Evolutionary conservation across 2,329 filamentous ascomycete genomes (phyloP), one percentile per base, ranked within the genome.

Genomic region (Arthrinium phaeospermum): DNA sequence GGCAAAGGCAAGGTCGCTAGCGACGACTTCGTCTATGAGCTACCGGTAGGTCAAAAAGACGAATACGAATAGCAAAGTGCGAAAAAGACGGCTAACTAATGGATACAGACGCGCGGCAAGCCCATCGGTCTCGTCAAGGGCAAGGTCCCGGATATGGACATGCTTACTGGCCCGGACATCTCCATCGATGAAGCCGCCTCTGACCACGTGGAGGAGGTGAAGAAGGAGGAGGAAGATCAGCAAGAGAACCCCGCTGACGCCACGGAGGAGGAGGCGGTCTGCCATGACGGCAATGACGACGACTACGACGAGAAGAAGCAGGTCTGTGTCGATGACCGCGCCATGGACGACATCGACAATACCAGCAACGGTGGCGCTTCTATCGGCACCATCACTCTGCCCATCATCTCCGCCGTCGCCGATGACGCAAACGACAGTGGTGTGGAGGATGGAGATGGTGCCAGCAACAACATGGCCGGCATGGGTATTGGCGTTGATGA

Each of bases 101-200:
- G 3, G 5, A 13, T 22, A 12, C 16, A 70, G 74, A 49, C 46
- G n/a, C 46, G 75, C 0, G 80, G 80, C 67, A 80, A 79, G 74
- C 78, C 78, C 0, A 73, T 80, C 6, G 80, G 80, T 2, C 74
- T 75, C 69, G 76, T 79, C 16, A 16, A 19, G 30, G 68, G 67
- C 10, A 5, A 64, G 10, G 57, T 41, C 34, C 19, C 30, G 1
- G 57, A 64, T 10, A n/a, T 41, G 19, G 16, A 41, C 19, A 6
- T 19, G 8, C 12, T 64, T 30, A 4, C 3, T 13, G 30, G 19
- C 53, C 10, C 46, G 4, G 46, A n/a, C 22, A 10, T 8, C 8
- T 24, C 47, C 22, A 4, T n/a, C 47, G 0, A n/a, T 4, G 8
- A 8, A 22, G 3, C 22, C 47, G 3, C 22, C 47, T n/a, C 47